Conservation (phyloP, 805 yeast species). For the Nakazawaea siamensis region DNA sequence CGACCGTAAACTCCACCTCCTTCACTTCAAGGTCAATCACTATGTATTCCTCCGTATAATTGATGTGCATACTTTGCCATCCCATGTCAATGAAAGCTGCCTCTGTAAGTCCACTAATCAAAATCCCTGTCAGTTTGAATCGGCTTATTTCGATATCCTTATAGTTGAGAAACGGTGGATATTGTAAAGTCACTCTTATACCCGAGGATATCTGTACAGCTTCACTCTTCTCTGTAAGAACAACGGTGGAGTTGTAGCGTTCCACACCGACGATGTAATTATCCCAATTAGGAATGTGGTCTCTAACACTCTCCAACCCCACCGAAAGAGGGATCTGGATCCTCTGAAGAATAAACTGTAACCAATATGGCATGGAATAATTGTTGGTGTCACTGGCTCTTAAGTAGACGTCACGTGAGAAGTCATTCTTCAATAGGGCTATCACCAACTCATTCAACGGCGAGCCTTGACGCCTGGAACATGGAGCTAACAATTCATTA, state of each 20-base stretch:
- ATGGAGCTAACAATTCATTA: neutral
- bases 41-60: slow-evolving; percentile 1
- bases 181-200: no score
- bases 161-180: no score
- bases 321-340: slow-evolving; percentile 4
- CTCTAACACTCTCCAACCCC: no score
- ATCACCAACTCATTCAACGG: slow-evolving; percentile 7
- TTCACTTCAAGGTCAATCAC: slow-evolving; percentile 9
- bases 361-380: slow-evolving; percentile 2
- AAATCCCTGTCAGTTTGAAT: no score
- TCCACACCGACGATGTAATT: no score
- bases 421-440: neutral
- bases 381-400: neutral
- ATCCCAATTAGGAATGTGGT: no score
- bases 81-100: no score
- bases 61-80: slow-evolving; percentile 10
- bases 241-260: no score
- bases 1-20: slow-evolving; percentile 13
- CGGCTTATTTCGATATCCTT: no score
- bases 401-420: neutral
- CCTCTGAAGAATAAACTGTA: slow-evolving; percentile 8
- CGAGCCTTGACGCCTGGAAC: neutral
- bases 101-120: no score
- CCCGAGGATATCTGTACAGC: no score
- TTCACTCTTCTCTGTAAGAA: no score